Percentiles rank a stretch among this genome's conserved stretches.
These are phyloP conservation scores for Russula foetens DNA, from an alignment of 768 basidiomycete species.

Conservation along the genomic window DNA sequence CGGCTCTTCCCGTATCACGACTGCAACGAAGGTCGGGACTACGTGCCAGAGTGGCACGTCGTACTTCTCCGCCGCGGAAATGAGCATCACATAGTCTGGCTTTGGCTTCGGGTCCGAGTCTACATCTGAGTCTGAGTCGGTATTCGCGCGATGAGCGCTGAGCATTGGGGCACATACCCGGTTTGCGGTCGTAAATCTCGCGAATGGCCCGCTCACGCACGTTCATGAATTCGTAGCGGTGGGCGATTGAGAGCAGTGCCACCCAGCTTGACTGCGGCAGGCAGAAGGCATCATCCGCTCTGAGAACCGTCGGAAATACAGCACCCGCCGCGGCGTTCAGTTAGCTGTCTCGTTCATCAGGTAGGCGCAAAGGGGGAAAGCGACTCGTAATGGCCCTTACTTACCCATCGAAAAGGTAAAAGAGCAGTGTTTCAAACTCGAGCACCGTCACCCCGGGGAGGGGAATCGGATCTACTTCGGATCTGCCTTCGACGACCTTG, in stretches of 20 bases:
- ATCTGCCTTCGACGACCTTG: neutral
- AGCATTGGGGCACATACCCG: too few relatives aligned
- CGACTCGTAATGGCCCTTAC: too few relatives aligned
- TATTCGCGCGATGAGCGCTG: too few relatives aligned
- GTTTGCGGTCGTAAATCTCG: neutral
- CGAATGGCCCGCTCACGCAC: slow-evolving; percentile 6
- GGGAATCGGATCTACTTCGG: slow-evolving; percentile 8
- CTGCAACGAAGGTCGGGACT: too few relatives aligned
- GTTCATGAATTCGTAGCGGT: slow-evolving; percentile 8
- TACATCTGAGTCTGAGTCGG: too few relatives aligned
- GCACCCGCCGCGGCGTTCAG: neutral
- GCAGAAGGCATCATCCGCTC: slow-evolving; percentile 4
- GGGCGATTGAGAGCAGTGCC: slow-evolving; percentile 4
- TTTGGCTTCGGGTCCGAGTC: too few relatives aligned
- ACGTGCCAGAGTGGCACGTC: too few relatives aligned
- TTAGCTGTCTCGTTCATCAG: neutral
- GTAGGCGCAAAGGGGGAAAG: neutral
- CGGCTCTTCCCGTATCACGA: too few relatives aligned
- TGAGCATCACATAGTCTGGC: too few relatives aligned
- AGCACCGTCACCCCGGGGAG: slow-evolving; percentile 5
- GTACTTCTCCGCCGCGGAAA: too few relatives aligned
- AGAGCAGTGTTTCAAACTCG: slow-evolving; percentile 14
- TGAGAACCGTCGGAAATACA: neutral
- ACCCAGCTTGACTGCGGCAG: slow-evolving; percentile 7
- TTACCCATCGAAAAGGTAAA: slow-evolving; percentile 10